Base-by-base conservation (phyloP, 1,284 basidiomycete genomes). In the Heterobasidion occidentale region DNA sequence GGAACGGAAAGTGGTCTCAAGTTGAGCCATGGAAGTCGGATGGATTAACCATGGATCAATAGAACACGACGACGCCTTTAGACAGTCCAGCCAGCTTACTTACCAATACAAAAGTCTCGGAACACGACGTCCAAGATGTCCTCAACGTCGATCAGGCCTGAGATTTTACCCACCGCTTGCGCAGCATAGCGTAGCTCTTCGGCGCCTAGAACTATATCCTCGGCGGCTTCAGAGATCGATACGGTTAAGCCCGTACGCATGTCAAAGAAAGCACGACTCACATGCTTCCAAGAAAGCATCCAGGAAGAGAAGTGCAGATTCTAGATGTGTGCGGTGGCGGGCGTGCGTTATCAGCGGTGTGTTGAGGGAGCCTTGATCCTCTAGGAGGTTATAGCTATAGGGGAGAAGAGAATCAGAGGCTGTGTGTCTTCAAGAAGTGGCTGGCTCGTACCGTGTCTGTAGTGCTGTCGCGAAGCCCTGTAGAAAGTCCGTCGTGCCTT, bases 101-200 rank as follows among this genome's bases (percentile, higher is more conserved):
- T 92, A 36, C 92, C 92, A 57, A 94, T 91, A 66, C 91, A 94
- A 68, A 94, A 94, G 55, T 89, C 86, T 36, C 78, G 75, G 67
- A 95, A 95, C 38, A 95, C 79, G 38, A 79, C 80, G 58, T 93
- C 92, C 19, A 95, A 69, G 8, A 94, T 77, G 59, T 94, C 89
- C 64, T 95, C 88, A 35, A 86, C 79, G 53, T 84, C 81, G 58
- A 90, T 81, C 27, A 77, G 66, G 2, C 92, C 92, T 4, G 88
- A 86, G 15, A 94, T 80, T 58, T 83, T 83, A 1, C 90, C 92
- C n/a, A 95, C 77, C 7, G 89, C 83, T 56, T 81, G 79, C 0
- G 88, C 86, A 3, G 92, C 92, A 66, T 92, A 91, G 19, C 92
- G 81, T 42, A 95, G 74, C 65, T 93, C 90, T 67, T 95, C 93